Conservation (phyloP, 805 yeast genomes). For the Yarrowia porcina region DNA sequence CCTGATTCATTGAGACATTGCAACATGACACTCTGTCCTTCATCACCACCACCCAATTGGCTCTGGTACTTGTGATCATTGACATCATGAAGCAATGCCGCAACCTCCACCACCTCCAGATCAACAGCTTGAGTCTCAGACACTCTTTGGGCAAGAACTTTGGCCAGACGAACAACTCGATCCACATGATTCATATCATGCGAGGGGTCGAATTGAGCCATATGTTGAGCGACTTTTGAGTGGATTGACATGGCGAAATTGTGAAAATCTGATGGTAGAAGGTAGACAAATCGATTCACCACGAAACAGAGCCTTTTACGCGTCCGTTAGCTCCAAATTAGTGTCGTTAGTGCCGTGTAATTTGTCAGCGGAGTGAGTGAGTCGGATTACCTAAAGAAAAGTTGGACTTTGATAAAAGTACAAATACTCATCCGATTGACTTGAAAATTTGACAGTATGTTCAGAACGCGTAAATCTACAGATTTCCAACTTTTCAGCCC, state of each 20-base stretch:
- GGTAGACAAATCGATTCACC: no score
- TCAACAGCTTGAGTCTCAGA: conserved; percentile 28
- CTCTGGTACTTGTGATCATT: conserved; percentile 36
- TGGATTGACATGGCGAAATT: not conserved
- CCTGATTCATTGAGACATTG: conserved; percentile 28
- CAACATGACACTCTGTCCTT: conserved; percentile 26
- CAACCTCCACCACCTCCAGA: conserved; percentile 35
- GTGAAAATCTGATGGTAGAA: no score
- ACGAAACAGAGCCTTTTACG: no score
- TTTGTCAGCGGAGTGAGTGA: no score
- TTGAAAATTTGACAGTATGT: no score
- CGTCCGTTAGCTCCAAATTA: no score
- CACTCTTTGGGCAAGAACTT: conserved; percentile 28
- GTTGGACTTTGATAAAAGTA: no score
- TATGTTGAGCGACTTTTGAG: conserved; percentile 21
- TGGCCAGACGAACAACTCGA: conserved; percentile 37
- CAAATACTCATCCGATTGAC: no score
- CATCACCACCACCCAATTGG: not conserved
- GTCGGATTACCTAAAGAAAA: no score
- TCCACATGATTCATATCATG: conserved; percentile 37
- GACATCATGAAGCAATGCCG: conserved; percentile 38
- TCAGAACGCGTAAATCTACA: no score
- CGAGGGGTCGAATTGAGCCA: conserved; percentile 36
- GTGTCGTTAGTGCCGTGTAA: no score
- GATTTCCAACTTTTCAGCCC: no score